Base-by-base conservation (phyloP, 2,329 filamentous ascomycete species). In the Colletotrichum lupini region DNA sequence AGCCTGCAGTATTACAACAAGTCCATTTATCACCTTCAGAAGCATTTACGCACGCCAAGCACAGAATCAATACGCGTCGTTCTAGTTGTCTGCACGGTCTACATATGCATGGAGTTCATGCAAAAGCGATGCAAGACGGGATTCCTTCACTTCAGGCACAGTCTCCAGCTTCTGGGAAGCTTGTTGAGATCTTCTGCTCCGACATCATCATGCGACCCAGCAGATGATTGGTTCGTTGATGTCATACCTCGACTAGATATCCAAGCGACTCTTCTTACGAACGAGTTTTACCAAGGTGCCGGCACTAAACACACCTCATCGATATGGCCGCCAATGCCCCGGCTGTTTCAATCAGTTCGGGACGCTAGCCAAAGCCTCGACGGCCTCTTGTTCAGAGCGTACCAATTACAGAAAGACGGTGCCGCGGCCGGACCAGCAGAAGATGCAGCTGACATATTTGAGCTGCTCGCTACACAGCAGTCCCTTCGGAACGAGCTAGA, bases 141-240 rank as follows among this genome's bases (percentile, higher is more conserved):
- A 14, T 80, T 83, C 35, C 75, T 77, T 4, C 86, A 88, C 75
- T 79, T 88, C 7, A 79, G 81, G n/a, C 85, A 80, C 53, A 86
- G 86, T 0, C 67, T 87, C 22, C 30, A 37, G 6, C n/a, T 64
- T 22, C 22, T 64, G 8, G 30, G 28, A 4, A 82, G 77, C 56
- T 75, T 87, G 14, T 74, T 87, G 1, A 72, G 72, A 14, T 77
- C 80, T 22, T 35, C 9, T 14, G 6, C 30, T 9, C 7, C 52
- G 1, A 14, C 52, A 4, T n/a, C 37, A 35, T 75, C 62, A 6
- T 30, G 42, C 16, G 63, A 5, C 78, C 78, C 1, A 76, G 4
- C 81, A 0, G 85, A 88, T 57, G 79, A 83, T 52, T 85, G 82
- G 79, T 83, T 89, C 19, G 74, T 83, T 3, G 84, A 86, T 69